Evolutionary conservation across 2,329 filamentous ascomycete genomes (phyloP), one percentile per base, ranked within the genome.

Genomic region (Fonsecaea pedrosoi): DNA sequence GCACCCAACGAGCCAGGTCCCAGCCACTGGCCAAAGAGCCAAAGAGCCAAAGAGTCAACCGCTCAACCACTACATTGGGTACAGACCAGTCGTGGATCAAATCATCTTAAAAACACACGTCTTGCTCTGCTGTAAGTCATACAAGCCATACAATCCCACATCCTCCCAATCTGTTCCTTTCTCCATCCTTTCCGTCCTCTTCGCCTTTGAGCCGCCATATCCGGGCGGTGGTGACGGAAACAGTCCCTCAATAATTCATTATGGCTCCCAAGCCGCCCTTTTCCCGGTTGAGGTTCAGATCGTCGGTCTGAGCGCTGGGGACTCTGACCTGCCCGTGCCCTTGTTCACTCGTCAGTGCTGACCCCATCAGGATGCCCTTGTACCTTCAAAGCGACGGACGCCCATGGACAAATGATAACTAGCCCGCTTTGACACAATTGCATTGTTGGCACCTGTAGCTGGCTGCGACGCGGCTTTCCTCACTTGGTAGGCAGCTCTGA

Each of bases 371-470:
- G 34, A 37, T 18, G 45, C n/a, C 42, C 13, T 25, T 32, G 30
- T 32, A 13, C 32, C 25, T 25, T 25, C 25, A 25, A 25, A 25
- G 25, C 25, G 25, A 25, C 25, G 25, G 25, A 25, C 25, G 25
- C 25, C 25, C 25, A 21, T 38, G 15, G 35, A 55, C 34, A 21
- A 42, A 32, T n/a, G 40, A 35, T 25, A 48, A n/a, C 15, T 38
- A 35, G 13, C 34, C 30, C n/a, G 30, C 53, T 30, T 55, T 5
- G 4, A 55, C 59, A 38, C 50, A 61, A 54, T 18, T 54, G 59
- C 48, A 12, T 61, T 53, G 45, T 40, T 61, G 59, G 50, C 48
- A 54, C 32, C 45, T 54, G 45, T 61, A 38, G 45, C 59, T 32
- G 25, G 59, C 45, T 37, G 45, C 59, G 50, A 61, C 32, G 10